Base-by-base conservation (phyloP, 495 filamentous ascomycete species). In the Lasiosphaeria hispida region DNA sequence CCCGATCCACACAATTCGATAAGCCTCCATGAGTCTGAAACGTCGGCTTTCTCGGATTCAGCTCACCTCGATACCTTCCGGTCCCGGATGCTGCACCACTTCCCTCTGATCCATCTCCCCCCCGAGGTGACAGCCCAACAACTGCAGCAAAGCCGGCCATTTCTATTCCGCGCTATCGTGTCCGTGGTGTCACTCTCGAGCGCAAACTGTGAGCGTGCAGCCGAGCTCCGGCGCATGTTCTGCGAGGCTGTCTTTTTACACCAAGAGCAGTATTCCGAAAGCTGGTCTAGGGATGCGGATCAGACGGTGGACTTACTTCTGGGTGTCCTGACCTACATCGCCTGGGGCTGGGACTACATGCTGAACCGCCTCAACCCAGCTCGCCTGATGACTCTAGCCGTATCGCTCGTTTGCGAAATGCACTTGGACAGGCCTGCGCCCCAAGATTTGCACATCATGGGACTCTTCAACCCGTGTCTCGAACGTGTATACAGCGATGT, bases 121-220 rank as follows among this genome's bases (percentile, higher is more conserved):
- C 61, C 67, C 7, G 51, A 72, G 15, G 55, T 73, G 7, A 82
- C 75, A 0, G 74, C 75, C 0, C 61, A 71, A 5, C 65, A 78
- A 51, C 66, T 85, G 6, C 73, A 66, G 4, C 56, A 64, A 36
- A 64, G 75, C 15, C 69, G 74, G 15, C 81, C 81, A 0, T 77
- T 83, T 40, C 56, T 83, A 8, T 78, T 80, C 64, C 68, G 75
- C 6, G 75, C 76, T 36, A 81, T 84, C 17, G 71, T 80, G 69
- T 68, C 69, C 7, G 75, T 82, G 0, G 48, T 65, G 3, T 71
- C 72, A 1, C 65, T 60, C 13, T 66, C 76, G 23, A 5, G 23
- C 5, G 23, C 5, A 30, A 30, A 30, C 23, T 2, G 23, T 5
- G 23, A 44, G 72, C 76, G 43, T 59, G 73, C 0, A 13, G 65